Evolutionary conservation across 2,329 filamentous ascomycete species (phyloP), one percentile per base, ranked within the genome.

Genomic region (Graphium sp.): DNA sequence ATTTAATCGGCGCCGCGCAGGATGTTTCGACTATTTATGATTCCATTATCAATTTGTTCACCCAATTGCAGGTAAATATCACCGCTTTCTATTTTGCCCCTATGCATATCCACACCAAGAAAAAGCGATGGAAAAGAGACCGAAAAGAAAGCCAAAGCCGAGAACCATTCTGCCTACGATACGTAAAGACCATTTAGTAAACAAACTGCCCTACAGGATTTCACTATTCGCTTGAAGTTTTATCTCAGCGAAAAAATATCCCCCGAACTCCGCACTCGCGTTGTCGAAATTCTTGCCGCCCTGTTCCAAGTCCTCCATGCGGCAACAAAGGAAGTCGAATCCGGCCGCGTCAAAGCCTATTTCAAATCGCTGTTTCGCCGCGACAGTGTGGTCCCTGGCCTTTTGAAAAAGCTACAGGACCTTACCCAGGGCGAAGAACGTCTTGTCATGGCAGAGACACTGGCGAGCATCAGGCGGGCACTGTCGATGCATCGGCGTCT

Each of bases 11-110:
- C 19, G 55, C 57, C 7, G 59, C 57, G 2, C 49, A 50, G 13
- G 50, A 58, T 28, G 58, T 61, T 11, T 58, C 55, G 1, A 39
- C 49, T 1, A 47, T 48, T 6, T 62, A 62, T 26, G 54, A 62
- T 37, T 48, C 48, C 5, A 61, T 62, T 6, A 37, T 54, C 3
- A 54, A 56, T 26, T 38, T 62, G 15, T 56, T 62, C 38, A 47
- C 47, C 8, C 47, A 50, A 18, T 38, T 60, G 8, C 47, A 54
- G 36, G 49, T 50, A 32, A 33, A 39, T 28, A 14, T 25, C 26
- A 27, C 29, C 16, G 18, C 13, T 29, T 6, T 10, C 14, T 4
- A 8, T 23, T 25, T 7, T 29, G 9, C n/a, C 17, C 11, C 8
- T 16, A 22, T 18, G 11, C 13, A 8, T 17, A 24, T 17, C n/a